A percentile compares a stretch with the other conserved stretches of the same genome.
These are phyloP conservation scores for Aspergillus heteromorphus DNA, from an alignment of 495 filamentous ascomycete genomes.

Conservation along the genomic window DNA sequence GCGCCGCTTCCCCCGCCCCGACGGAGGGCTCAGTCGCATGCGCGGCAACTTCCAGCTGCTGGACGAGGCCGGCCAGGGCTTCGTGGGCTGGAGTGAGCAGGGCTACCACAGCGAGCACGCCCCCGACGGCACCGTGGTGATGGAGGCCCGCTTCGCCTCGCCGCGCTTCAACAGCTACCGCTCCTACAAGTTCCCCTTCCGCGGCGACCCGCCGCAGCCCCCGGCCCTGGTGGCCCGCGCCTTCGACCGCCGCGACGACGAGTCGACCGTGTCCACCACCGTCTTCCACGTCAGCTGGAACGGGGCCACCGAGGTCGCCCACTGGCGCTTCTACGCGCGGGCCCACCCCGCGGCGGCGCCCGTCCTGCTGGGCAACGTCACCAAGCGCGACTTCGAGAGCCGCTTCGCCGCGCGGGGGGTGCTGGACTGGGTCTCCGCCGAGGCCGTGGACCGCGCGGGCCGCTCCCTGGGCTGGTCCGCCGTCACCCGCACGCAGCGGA, in stretches of 20 bases:
- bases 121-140: constrained; percentile 43
- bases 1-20: constrained; percentile 38
- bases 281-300: constrained; percentile 41
- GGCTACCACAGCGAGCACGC: constrained; percentile 52
- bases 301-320: constrained; percentile 35
- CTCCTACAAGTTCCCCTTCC: constrained; percentile 30
- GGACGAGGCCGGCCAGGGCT: constrained; percentile 45
- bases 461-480: neutral
- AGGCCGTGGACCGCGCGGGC: constrained; percentile 25
- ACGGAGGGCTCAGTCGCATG: constrained; percentile 42
- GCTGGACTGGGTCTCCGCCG: constrained; percentile 28
- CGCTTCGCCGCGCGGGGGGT: constrained; percentile 29
- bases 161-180: constrained; percentile 32
- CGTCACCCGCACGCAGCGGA: neutral
- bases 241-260: constrained; percentile 23
- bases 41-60: constrained; percentile 53
- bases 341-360: constrained; percentile 14
- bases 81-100: constrained; percentile 51
- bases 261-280: constrained; percentile 14
- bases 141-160: constrained; percentile 31
- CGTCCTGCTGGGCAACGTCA: constrained; percentile 22
- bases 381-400: constrained; percentile 34
- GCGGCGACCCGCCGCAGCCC: constrained; percentile 22
- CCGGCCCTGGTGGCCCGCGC: constrained; percentile 27
- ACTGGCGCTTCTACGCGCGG: constrained; percentile 31